Evolutionary conservation across 2,329 filamentous ascomycete species (phyloP).

Genomic region (Arthrinium phaeospermum): DNA sequence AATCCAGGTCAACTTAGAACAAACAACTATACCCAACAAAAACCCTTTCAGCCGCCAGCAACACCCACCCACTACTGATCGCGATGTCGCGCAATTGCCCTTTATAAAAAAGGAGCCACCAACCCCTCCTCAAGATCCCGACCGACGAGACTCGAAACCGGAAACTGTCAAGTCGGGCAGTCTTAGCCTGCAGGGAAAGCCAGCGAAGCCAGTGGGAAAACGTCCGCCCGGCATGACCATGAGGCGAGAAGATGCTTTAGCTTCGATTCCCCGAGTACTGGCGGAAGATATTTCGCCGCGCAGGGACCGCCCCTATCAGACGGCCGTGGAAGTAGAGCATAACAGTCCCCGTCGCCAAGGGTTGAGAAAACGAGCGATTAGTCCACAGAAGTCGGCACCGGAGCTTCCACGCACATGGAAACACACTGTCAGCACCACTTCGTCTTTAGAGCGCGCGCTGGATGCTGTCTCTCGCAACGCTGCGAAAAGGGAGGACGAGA

Average conservation of each 20-base stretch:
- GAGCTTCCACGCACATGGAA: slow-evolving; percentile 39
- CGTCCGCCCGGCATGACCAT: not conserved
- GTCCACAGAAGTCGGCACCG: slow-evolving; percentile 27
- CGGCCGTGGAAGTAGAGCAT: not conserved
- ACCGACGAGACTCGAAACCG: not conserved
- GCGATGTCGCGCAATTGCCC: not conserved
- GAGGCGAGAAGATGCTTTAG: not conserved
- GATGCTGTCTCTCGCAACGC: slow-evolving; percentile 32
- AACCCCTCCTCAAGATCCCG: not conserved
- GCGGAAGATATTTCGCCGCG: slow-evolving; percentile 19
- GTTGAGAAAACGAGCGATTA: not conserved
- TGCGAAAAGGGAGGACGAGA: not conserved
- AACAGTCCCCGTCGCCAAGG: not conserved
- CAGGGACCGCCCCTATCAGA: not conserved
- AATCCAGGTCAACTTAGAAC: slow-evolving; percentile 18
- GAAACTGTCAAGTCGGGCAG: not conserved
- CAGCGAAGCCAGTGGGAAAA: not conserved
- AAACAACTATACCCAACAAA: not conserved
- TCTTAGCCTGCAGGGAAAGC: not conserved
- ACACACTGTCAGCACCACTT: slow-evolving; percentile 34
- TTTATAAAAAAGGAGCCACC: not conserved
- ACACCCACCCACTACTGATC: not conserved
- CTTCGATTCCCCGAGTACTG: slow-evolving; percentile 4
- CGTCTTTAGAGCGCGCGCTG: slow-evolving; percentile 40
- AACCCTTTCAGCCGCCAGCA: not conserved